phyloP scores from a whole-genome alignment of 495 filamentous ascomycete species.

The Podospora conica region DNA sequence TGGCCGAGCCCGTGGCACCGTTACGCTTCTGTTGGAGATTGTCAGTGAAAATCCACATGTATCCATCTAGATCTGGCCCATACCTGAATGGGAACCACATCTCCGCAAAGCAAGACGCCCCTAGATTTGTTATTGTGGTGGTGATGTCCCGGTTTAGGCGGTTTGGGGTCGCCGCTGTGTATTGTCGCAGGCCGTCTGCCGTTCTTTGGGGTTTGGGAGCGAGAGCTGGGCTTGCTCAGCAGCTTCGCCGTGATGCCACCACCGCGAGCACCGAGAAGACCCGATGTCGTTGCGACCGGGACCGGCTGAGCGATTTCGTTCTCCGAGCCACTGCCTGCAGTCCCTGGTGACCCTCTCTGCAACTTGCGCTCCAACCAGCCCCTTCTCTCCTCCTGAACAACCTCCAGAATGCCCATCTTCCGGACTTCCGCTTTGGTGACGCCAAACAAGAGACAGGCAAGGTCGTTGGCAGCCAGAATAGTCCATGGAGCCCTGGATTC shows the following conservation, averaged over 20 bases:
- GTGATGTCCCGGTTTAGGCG: conserved; percentile 42
- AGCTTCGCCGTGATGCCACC: conserved; percentile 81
- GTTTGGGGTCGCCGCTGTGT: conserved; percentile 65
- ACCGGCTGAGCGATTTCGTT: conserved; percentile 39
- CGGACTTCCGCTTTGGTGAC: conserved; percentile 90
- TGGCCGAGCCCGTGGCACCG: conserved; percentile 82
- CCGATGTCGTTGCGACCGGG: conserved; percentile 43
- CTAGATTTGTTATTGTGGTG: conserved; percentile 68
- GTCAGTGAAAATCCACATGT: conserved; percentile 1
- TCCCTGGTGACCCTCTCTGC: conserved; percentile 42
- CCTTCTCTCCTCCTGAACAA: conserved; percentile 80
- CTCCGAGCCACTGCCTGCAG: conserved; percentile 38
- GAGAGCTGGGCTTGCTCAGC: conserved; percentile 79
- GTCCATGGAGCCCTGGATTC: conserved; percentile 86
- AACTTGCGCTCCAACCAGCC: conserved; percentile 89
- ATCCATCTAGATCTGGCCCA: not conserved
- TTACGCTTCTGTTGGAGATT: conserved; percentile 72
- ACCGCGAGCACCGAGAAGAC: conserved; percentile 51
- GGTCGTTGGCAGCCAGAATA: conserved; percentile 92
- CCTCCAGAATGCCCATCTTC: conserved; percentile 91
- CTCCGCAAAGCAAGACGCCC: conserved; percentile 88
- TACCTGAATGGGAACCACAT: conserved; percentile 80
- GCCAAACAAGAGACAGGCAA: conserved; percentile 93
- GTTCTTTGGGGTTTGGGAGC: conserved; percentile 44
- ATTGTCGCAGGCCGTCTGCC: conserved; percentile 61